These are phyloP conservation scores for Phytophthora meadii DNA, from an alignment of 352 stramenopile species.

Conservation along the genomic window DNA sequence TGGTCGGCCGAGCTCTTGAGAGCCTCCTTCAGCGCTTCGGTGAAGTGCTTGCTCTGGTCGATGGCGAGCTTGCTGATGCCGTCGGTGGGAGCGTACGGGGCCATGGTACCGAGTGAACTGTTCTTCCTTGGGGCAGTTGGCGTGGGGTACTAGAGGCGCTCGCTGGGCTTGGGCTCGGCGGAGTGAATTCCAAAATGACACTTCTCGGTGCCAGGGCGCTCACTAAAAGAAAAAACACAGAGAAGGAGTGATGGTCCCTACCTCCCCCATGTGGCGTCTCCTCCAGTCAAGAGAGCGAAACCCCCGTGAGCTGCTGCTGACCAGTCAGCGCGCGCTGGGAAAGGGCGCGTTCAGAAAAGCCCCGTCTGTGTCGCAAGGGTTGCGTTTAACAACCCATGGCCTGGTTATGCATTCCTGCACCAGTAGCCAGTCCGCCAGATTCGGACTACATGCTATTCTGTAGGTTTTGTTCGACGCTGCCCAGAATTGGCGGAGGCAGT, in stretches of 20 bases:
- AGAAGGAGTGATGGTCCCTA: conserved; percentile 1
- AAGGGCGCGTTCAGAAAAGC: conserved; percentile 15
- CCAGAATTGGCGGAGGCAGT: not conserved
- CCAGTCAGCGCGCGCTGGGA: conserved; percentile 44
- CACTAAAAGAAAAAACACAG: not conserved
- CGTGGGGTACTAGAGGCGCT: conserved; percentile 38
- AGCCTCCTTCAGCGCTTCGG: conserved; percentile 81
- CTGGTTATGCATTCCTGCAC: conserved; percentile 26
- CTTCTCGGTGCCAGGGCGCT: not conserved
- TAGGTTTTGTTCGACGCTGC: no score
- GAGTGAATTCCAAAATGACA: conserved; percentile 87
- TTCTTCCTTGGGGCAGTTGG: conserved; percentile 37
- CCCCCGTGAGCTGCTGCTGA: conserved; percentile 29
- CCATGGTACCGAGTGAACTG: conserved; percentile 62
- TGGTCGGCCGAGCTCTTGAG: conserved; percentile 72
- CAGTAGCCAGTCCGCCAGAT: conserved; percentile 18
- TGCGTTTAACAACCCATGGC: conserved; percentile 20
- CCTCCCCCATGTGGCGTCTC: conserved; percentile 25
- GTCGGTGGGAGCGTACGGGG: conserved; percentile 83
- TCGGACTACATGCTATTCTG: not conserved
- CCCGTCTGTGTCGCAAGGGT: conserved; percentile 10
- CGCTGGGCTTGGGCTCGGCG: conserved; percentile 47
- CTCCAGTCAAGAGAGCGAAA: conserved; percentile 44
- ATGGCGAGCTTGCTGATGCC: conserved; percentile 87
- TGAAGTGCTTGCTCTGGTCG: conserved; percentile 93